Evolutionary conservation across 139 green algal species (phyloP).

Genomic region (Tetratostichococcus sp.): DNA sequence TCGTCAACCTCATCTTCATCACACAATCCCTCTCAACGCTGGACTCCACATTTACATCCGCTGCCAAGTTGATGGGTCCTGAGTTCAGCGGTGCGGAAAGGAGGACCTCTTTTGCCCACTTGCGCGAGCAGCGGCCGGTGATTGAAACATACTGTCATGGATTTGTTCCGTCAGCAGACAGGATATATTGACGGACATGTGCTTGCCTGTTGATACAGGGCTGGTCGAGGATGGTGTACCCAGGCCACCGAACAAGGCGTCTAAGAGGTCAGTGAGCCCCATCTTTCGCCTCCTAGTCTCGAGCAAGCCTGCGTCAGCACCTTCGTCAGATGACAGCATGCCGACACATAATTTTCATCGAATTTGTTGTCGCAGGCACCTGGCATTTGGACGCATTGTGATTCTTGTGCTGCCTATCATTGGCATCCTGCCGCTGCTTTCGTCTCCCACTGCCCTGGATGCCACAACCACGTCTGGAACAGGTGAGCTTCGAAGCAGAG

Average conservation of each 20-base stretch:
- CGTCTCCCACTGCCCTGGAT: conserved; percentile 14
- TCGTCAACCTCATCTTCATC: conserved; percentile 28
- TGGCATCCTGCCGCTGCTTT: conserved; percentile 21
- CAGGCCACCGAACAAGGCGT: conserved; percentile 9
- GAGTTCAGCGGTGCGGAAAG: conserved; percentile 15
- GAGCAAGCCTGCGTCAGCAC: too few relatives aligned
- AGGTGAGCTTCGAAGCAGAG: neutral
- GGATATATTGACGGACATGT: too few relatives aligned
- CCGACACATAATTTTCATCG: too few relatives aligned
- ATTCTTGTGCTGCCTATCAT: conserved; percentile 16
- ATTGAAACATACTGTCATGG: too few relatives aligned
- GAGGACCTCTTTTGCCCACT: too few relatives aligned
- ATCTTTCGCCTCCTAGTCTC: too few relatives aligned
- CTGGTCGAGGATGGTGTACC: conserved; percentile 19
- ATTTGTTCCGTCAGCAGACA: neutral
- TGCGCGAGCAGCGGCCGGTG: too few relatives aligned
- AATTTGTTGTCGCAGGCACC: too few relatives aligned
- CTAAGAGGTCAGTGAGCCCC: conserved; percentile 5
- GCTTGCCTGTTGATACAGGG: neutral
- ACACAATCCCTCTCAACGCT: conserved; percentile 18
- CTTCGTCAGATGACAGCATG: too few relatives aligned
- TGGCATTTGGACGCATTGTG: conserved; percentile 12
- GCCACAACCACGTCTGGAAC: conserved; percentile 11
- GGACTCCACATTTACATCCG: conserved; percentile 26
- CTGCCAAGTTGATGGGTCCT: conserved; percentile 24